These are phyloP conservation scores for Phytophthora citricola DNA, from an alignment of 352 stramenopile genomes.

Conservation along the genomic window DNA sequence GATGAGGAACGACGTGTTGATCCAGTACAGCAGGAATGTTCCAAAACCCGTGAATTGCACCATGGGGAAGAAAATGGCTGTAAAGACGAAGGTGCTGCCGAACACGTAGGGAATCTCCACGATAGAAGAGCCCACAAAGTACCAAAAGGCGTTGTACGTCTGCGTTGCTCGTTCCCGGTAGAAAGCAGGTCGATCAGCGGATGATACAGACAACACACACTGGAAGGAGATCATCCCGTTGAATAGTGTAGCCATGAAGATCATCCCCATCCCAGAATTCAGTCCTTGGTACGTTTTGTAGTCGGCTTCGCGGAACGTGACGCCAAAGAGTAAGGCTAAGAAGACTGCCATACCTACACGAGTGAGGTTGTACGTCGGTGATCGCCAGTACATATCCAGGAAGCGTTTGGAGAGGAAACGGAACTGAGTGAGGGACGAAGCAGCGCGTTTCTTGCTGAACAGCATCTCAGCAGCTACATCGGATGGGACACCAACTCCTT, in stretches of 20 bases:
- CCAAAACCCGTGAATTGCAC: conserved; percentile 44
- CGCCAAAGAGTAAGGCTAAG: conserved; percentile 80
- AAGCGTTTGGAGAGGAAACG: conserved; percentile 34
- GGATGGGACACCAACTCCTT: conserved; percentile 35
- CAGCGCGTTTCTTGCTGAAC: conserved; percentile 35
- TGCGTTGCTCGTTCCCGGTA: conserved; percentile 82
- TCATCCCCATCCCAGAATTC: conserved; percentile 75
- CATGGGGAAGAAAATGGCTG: conserved; percentile 47
- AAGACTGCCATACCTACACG: conserved; percentile 74
- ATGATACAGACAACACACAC: conserved; percentile 73
- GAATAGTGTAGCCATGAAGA: conserved; percentile 89
- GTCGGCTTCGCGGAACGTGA: conserved; percentile 61
- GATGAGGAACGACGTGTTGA: conserved; percentile 39
- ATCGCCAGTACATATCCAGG: conserved; percentile 66
- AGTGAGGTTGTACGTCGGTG: conserved; percentile 88
- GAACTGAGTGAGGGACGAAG: conserved; percentile 32
- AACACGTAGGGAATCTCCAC: conserved; percentile 71
- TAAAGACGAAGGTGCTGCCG: conserved; percentile 43
- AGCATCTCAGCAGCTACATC: conserved; percentile 22
- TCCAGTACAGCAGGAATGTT: conserved; percentile 40
- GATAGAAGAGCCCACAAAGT: conserved; percentile 69
- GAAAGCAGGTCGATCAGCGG: conserved; percentile 83
- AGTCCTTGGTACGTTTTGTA: conserved; percentile 31
- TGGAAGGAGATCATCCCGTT: conserved; percentile 84
- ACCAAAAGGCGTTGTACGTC: conserved; percentile 83